Conservation (phyloP, 2,329 filamentous ascomycete genomes). For the Calonectria multiphialidica region DNA sequence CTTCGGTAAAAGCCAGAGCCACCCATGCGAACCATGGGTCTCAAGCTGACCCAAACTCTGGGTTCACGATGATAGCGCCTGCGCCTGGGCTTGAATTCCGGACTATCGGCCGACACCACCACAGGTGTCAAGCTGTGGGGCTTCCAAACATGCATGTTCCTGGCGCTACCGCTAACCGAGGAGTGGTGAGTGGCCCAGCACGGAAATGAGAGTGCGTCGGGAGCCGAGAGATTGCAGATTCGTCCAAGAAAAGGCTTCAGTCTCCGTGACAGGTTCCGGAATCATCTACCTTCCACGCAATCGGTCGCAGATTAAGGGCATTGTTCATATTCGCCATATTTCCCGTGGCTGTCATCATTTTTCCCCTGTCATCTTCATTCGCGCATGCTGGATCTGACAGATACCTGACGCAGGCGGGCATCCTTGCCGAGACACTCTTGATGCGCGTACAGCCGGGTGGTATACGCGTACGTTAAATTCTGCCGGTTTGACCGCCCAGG, state of each 20-base stretch:
- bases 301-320: neutral
- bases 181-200: neutral
- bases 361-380: neutral
- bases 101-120: neutral
- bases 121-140: neutral
- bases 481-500: neutral
- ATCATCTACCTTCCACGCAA: neutral
- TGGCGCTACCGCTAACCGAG: neutral
- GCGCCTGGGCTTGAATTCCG: neutral
- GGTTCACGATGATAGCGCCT: neutral
- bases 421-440: constrained; percentile 4
- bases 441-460: neutral
- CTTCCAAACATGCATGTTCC: neutral
- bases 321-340: constrained; percentile 3
- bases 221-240: too few species aligned
- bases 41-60: neutral
- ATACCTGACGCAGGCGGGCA: neutral
- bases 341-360: constrained; percentile 9
- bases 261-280: neutral
- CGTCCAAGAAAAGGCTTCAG: neutral
- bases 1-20: neutral
- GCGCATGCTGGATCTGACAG: neutral
- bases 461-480: constrained; percentile 9
- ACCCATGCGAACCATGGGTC: neutral
- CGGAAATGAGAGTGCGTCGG: constrained; percentile 1